Base-by-base conservation (phyloP, 176 grass and related monocot species). In the Zoysia japonica region DNA sequence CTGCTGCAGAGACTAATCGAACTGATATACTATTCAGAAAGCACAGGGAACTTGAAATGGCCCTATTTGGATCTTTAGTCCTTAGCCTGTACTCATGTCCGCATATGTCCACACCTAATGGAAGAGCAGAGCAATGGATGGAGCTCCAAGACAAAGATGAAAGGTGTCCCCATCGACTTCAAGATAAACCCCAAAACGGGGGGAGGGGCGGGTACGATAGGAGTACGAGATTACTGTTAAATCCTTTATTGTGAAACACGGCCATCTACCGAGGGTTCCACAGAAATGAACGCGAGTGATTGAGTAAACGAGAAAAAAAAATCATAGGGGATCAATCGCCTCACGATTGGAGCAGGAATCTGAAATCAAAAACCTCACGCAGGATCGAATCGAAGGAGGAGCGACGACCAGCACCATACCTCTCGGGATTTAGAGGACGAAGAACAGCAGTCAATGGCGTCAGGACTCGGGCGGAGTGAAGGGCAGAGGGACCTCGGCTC, bases 401-500 rank as follows among this genome's bases (percentile, higher is more conserved):
- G 55, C 48, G 51, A 42, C 38, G 49, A 36, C 64, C 36, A 44
- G 57, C 49, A 77, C 60, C 66, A 54, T 89, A 85, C 78, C 87
- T 89, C 51, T 20, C 4, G 53, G 37, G 35, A 66, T 39, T 41
- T 52, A 48, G 42, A 12, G 47, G 14, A 57, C 48, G 87, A 38
- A 56, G 65, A 15, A n/a, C 49, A 45, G 56, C 35, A 56, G 20
- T 15, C 65, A 54, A 60, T 47, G 71, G 61, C 52, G 19, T 50
- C 35, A 50, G 71, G n/a, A 77, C 28, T 28, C 28, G 28, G 28
- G 28, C 28, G 4, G 44, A 72, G 59, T 60, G 59, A 65, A 54
- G 9, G 9, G 50, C 48, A 68, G 63, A 9, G 9, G 57, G 44
- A 45, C 44, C 6, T 45, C 14, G 64, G 28, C 28, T 28, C 28